Evolutionary conservation across 306 rosid species (phyloP).

Genomic region (Quercus engelmannii): DNA sequence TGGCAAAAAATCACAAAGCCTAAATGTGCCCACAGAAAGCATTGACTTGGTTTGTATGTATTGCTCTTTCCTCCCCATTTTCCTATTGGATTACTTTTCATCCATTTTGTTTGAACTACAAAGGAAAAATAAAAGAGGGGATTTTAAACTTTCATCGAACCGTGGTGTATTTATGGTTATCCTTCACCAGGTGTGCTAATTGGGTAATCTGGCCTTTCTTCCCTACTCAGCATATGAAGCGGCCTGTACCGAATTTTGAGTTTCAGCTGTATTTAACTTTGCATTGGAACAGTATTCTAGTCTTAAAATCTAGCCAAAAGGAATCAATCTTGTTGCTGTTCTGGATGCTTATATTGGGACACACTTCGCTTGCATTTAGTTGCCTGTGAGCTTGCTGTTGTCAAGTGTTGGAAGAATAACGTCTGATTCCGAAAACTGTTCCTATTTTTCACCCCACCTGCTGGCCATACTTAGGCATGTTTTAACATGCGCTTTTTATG

Average conservation of each 20-base stretch:
- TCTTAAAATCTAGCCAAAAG: constrained; percentile 21
- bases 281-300: not conserved
- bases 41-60: constrained; percentile 37
- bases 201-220: constrained; percentile 11
- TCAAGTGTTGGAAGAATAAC: not conserved
- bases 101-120: constrained; percentile 22
- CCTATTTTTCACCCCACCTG: not conserved
- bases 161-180: constrained; percentile 16
- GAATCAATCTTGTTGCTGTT: not conserved
- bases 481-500: not conserved
- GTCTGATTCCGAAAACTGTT: not conserved
- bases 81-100: constrained; percentile 19
- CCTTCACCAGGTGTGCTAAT: constrained; percentile 19
- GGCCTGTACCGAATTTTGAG: constrained; percentile 19
- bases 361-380: not conserved
- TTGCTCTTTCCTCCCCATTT: constrained; percentile 24
- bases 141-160: constrained; percentile 24
- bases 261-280: constrained; percentile 3
- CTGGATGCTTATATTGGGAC: not conserved
- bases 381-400: not conserved
- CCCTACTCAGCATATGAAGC: constrained; percentile 21
- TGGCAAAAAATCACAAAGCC: constrained; percentile 75
- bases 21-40: constrained; percentile 32
- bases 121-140: constrained; percentile 31
- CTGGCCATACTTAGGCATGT: not conserved